phyloP scores from a whole-genome alignment of 2,329 filamentous ascomycete genomes.

The Colletotrichum sidae region DNA sequence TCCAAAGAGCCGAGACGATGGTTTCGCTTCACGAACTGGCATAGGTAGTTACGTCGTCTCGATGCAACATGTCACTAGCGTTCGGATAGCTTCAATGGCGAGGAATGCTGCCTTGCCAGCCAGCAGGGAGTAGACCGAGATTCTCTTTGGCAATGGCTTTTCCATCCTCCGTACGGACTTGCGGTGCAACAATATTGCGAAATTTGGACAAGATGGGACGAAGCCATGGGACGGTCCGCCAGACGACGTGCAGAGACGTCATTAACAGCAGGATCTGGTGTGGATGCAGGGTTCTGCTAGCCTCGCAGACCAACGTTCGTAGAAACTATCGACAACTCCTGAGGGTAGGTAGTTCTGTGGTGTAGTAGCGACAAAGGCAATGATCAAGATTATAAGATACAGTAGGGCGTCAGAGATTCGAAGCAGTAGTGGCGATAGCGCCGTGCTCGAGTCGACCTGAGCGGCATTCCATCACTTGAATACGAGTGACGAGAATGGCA shows the following conservation, averaged over 20 bases:
- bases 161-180: too few relatives aligned
- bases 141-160: too few relatives aligned
- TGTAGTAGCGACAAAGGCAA: too few relatives aligned
- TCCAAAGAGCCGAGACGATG: slow-evolving; percentile 20
- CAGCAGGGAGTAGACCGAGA: too few relatives aligned
- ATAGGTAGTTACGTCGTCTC: neutral
- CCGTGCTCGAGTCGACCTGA: neutral
- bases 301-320: too few relatives aligned
- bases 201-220: slow-evolving; percentile 32
- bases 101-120: too few relatives aligned
- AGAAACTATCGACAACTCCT: too few relatives aligned
- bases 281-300: slow-evolving; percentile 22
- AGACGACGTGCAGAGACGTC: slow-evolving; percentile 21
- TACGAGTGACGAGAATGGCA: too few relatives aligned
- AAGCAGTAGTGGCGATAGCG: slow-evolving; percentile 1
- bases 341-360: too few relatives aligned
- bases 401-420: neutral
- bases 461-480: too few relatives aligned
- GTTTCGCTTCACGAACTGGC: slow-evolving; percentile 9
- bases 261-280: slow-evolving; percentile 36
- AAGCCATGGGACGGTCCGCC: slow-evolving; percentile 31
- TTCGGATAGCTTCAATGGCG: neutral
- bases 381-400: too few relatives aligned
- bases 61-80: neutral
- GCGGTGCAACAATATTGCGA: neutral